Base-by-base conservation (phyloP, 2,329 filamentous ascomycete species). In the Cladosporium colombiae region DNA sequence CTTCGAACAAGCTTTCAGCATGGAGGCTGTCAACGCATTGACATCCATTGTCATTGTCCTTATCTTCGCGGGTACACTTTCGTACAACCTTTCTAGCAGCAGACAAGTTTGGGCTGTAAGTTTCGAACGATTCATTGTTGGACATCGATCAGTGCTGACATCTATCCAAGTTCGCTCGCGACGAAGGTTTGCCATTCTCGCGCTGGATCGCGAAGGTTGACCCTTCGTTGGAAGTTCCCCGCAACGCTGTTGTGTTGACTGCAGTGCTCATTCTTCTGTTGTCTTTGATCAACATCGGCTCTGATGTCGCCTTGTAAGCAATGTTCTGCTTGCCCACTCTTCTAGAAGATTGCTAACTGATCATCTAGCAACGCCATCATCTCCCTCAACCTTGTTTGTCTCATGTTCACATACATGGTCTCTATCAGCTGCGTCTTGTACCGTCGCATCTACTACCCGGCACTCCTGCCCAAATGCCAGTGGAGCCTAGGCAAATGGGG, bases 341-440 rank as follows among this genome's bases (percentile, higher is more conserved):
- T 18, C n/a, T 3, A 18, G 1, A n/a, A 27, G n/a, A 14, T 23
- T 18, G 44, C 50, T 63, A 33, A 63, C 18, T 18, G 13, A 8
- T 10, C 1, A n/a, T 50, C 67, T 69, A 58, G 72, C 70, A 78
- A 78, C 65, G 72, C 75, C 64, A 71, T 81, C 65, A 76, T 79
- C 40, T 79, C 77, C 1, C 74, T 81, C n/a, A 75, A 75, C 59
- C 70, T 77, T 18, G 75, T 77, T 5, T 75, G 75, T 6, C 70
- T 79, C 6, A 76, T 81, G 74, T 76, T 75, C 11, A 79, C 78
- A 14, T 82, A 81, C 72, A 72, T 77, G 53, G 72, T 81, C 64
- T 75, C 72, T 23, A 80, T 81, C 64, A 76, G 76, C 63, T 77
- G 76, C 65, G 75, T 81, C 10, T 72, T 80, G 23, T 78, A 76